Base-by-base conservation (phyloP, 1,284 basidiomycete genomes). In the Vanrija sp. region DNA sequence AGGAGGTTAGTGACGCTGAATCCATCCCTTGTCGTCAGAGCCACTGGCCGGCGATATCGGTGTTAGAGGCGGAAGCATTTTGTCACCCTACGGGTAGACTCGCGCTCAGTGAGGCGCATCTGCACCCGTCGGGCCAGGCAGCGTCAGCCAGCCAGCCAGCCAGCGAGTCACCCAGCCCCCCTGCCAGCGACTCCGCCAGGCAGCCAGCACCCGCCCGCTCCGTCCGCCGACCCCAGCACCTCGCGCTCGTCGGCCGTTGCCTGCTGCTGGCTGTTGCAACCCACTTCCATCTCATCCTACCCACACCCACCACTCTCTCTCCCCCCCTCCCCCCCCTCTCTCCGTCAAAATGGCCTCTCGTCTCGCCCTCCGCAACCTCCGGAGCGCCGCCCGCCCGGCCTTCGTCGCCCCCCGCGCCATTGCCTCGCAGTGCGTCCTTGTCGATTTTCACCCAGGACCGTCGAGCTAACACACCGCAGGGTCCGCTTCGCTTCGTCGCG, bases 331-430 rank as follows among this genome's bases (percentile, higher is more conserved):
- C 44, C 57, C 45, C 51, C 52, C 50, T 37, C 47, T 59, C 47
- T 25, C 52, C 48, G 44, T 58, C 58, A 69, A 62, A 63, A 77
- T 77, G 76, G 72, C 75, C 49, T 75, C 75, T 57, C 68, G 76
- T 57, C 60, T 78, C 63, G 75, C 75, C 50, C 61, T 72, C 60
- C 72, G 69, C 64, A 68, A 71, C 55, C 69, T 78, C 56, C 61
- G 76, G 59, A 59, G 67, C 60, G 64, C 70, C 45, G 59, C 63
- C 44, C 62, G 69, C 59, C 64, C 68, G 41, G 66, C 61, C 54
- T 56, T 60, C 50, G 66, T 68, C 47, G 61, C 69, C 52, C 69
- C 72, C 62, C 65, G 73, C 59, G 65, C 60, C 50, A 43, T 68
- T 49, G 62, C 60, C 49, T 64, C 64, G 60, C 57, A 61, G 67